Evolutionary conservation across 176 grass and related monocot genomes (phyloP), one percentile per base, ranked within the genome.

Genomic region (Miscanthus lutarioriparius): DNA sequence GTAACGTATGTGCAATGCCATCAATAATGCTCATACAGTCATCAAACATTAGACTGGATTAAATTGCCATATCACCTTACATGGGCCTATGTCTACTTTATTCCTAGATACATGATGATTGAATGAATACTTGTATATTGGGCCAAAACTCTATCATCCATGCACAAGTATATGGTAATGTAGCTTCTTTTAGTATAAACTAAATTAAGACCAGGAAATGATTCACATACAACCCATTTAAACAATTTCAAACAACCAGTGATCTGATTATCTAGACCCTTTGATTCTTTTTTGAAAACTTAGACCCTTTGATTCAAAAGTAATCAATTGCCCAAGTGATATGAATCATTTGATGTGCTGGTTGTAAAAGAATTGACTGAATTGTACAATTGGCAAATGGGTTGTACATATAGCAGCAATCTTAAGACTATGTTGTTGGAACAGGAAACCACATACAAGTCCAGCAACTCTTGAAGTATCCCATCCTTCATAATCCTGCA

Each of bases 401-500:
- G 61, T 26, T 64, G 25, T 64, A 28, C 61, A 28, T 26, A 63
- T 58, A 58, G 53, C 22, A 28, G 11, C 5, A 64, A 14, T 64
- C 63, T 32, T 32, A 65, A 76, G 74, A 82, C 20, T 49, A 16
- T 64, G 80, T 16, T 79, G 17, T 36, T 86, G 33, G 27, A 81
- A 81, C 53, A 77, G 22, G 44, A 35, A 82, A 86, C 67, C 35
- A 87, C 80, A n/a, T 93, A 95, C 93, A 88, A 93, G 83, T 82
- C 38, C 85, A 41, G 83, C 67, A 64, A 72, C 37, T 84, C 83
- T 87, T 83, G 91, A 93, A 86, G 49, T 28, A 88, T 98, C 58
- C 91, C 91, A 90, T 88, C 85, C 87, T 79, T 53, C 37, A 82
- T 92, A 89, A 70, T 22, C 78, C 96, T 98, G 89, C 75, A 93